Evolutionary conservation across 2,329 filamentous ascomycete genomes (phyloP), one percentile per base, ranked within the genome.

Genomic region (Hymenoscyphus scutula): DNA sequence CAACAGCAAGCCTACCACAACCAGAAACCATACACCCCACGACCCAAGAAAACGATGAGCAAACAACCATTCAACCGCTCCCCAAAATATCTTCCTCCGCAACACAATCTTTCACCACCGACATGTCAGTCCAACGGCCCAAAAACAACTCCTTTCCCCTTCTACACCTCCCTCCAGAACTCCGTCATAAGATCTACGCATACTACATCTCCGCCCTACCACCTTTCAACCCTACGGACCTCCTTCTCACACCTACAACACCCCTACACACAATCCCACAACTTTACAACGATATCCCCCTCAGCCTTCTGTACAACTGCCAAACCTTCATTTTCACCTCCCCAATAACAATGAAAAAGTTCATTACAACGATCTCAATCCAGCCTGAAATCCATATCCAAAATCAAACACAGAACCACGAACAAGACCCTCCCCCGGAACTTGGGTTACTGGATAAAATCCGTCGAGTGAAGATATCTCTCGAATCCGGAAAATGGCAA

Each of bases 191-290:
- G 11, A 65, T 67, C 3, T 65, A 64, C 38, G 32, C 19, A 17
- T 53, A 57, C 10, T 66, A 64, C 19, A 62, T 66, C 29, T 27
- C 17, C 48, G 64, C 55, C 32, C 58, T 51, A 30, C 58, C 32
- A 17, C 41, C 7, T 5, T 29, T 4, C 15, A 51, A n/a, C 30
- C 45, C 45, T 11, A 25, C 10, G 8, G 15, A 23, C 8, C 8
- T 25, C 45, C 45, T 51, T 3, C 10, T 13, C 10, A 10, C 10
- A 25, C 19, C 23, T 19, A 23, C 54, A 54, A 10, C 15, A 17
- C 48, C 30, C 41, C 41, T 19, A 48, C 57, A 23, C 34, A 64
- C 30, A 45, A 15, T 2, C 27, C 56, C 25, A 6, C 58, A 55
- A 15, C 53, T 61, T 34, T 2, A 25, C 11, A 10, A 10, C 34